These are phyloP conservation scores for Mollisia scopiformis DNA, from an alignment of 2,329 filamentous ascomycete genomes.

Conservation along the genomic window DNA sequence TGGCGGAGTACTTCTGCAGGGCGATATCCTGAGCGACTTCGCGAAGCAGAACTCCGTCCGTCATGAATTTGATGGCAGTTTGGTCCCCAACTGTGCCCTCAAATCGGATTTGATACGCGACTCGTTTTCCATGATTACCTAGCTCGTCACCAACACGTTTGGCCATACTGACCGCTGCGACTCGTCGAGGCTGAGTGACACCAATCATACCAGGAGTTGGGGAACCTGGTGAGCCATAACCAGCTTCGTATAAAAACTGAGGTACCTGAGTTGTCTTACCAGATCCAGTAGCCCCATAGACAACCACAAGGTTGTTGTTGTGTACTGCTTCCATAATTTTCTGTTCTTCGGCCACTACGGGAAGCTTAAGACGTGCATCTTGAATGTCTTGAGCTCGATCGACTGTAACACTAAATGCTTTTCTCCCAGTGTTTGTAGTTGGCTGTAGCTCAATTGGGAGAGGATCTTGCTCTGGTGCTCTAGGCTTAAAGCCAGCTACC, in stretches of 20 bases:
- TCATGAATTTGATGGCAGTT: constrained; percentile 98
- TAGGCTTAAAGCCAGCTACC: constrained; percentile 65
- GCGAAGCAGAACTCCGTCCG: constrained; percentile 90
- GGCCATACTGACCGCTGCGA: constrained; percentile 96
- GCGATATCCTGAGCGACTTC: constrained; percentile 91
- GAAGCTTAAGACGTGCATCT: constrained; percentile 75
- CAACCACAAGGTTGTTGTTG: constrained; percentile 85
- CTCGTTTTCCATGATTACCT: constrained; percentile 73
- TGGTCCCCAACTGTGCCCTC: constrained; percentile 80
- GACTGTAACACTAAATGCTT: constrained; percentile 76
- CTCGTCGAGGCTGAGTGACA: constrained; percentile 90
- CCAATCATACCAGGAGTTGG: constrained; percentile 91
- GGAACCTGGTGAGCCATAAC: constrained; percentile 78
- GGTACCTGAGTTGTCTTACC: constrained; percentile 98
- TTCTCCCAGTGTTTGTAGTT: constrained; percentile 63
- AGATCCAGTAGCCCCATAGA: constrained; percentile 94
- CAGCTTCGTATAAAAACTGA: constrained; percentile 93
- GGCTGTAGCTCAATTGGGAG: constrained; percentile 66
- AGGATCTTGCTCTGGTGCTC: constrained; percentile 71
- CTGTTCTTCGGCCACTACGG: constrained; percentile 93
- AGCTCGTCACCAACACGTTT: constrained; percentile 88
- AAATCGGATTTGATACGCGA: constrained; percentile 94
- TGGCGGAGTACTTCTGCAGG: constrained; percentile 85
- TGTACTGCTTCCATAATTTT: constrained; percentile 98
- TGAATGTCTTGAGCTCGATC: constrained; percentile 75